phyloP scores from a whole-genome alignment of 2,329 filamentous ascomycete genomes.

The Ophiocordyceps polyrhachis-furcata region DNA sequence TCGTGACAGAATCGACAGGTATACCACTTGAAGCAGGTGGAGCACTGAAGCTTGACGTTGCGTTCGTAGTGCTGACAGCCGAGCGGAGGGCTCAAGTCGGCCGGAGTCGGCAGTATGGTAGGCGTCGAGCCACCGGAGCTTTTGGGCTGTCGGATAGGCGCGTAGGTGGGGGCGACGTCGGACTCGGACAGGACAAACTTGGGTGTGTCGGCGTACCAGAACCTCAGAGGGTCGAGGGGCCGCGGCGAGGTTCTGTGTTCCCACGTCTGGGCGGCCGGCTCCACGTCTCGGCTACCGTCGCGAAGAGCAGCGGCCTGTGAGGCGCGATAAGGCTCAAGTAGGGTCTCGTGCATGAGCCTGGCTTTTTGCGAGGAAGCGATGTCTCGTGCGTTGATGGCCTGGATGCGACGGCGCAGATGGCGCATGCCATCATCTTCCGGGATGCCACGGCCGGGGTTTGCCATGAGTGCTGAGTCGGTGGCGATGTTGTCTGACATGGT shows the following conservation, averaged over 20 bases:
- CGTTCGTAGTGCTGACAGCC: constrained; percentile 88
- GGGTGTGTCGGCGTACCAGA: constrained; percentile 34
- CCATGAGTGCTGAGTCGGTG: constrained; percentile 11
- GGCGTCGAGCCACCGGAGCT: constrained; percentile 26
- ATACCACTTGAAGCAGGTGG: constrained; percentile 78
- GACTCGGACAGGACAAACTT: constrained; percentile 34
- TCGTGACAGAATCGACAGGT: constrained; percentile 93
- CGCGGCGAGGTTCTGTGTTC: constrained; percentile 24
- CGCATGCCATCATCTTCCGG: constrained; percentile 71
- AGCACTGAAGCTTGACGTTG: constrained; percentile 92
- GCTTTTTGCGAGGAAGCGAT: constrained; percentile 47
- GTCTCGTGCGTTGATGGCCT: constrained; percentile 44
- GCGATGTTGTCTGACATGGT: constrained; percentile 9
- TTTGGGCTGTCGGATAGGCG: constrained; percentile 28
- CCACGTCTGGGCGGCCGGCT: constrained; percentile 9
- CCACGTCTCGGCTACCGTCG: constrained; percentile 4
- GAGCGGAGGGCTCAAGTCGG: constrained; percentile 28
- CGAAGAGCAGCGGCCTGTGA: constrained; percentile 7
- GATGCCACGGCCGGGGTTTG: constrained; percentile 17
- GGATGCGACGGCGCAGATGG: constrained; percentile 45
- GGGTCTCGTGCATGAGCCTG: constrained; percentile 47
- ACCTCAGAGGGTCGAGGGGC: constrained; percentile 34
- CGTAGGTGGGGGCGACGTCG: constrained; percentile 51
- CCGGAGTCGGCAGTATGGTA: constrained; percentile 4
- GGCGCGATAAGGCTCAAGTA: constrained; percentile 48